Base-by-base conservation (phyloP, 1,284 basidiomycete genomes). In the Cutaneotrichosporon daszewskae region DNA sequence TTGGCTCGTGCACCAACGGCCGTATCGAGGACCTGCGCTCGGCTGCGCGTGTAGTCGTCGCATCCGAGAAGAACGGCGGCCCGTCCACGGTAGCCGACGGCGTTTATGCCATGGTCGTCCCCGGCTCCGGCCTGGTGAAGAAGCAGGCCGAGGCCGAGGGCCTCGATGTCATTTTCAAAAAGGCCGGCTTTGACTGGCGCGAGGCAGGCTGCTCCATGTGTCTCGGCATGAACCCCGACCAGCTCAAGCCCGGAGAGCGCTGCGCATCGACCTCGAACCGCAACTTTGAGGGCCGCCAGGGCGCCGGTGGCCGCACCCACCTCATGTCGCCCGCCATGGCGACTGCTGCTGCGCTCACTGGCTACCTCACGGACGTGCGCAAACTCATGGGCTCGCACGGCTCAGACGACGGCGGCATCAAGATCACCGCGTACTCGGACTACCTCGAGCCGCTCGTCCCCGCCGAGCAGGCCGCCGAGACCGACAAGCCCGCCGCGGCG, bases 161-260 rank as follows among this genome's bases (percentile, higher is more conserved):
- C 29, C 77, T 96, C 49, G 90, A 95, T 62, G 78, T 78, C 43
- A 76, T 96, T 61, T 92, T 96, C 78, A 89, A 83, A 70, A 85
- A 87, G 40, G 91, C 91, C 22, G 92, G 92, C 17, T 96, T 95
- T 62, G 92, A 96, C 68, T 96, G 90, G 91, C 80, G 91, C 47
- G 92, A 96, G 72, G 92, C 92, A 23, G 91, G 91, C 24, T 96
- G 91, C 69, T 96, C 92, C 24, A 96, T 96, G 92, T 96, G 91
- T 72, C 71, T 96, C 52, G 92, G 90, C 32, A 96, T 96, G 92
- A 96, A 96, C 72, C 88, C 91, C 10, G 91, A 96, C 72, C 89
- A 94, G 70, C 77, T 96, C 40, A 76, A 79, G 27, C 88, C 89
- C 3, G 84, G 85, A 36, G 87, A 96, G 71, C 85, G 92, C 40